Base-by-base conservation (phyloP, 139 green algal genomes). In the Chlorella sp. region DNA sequence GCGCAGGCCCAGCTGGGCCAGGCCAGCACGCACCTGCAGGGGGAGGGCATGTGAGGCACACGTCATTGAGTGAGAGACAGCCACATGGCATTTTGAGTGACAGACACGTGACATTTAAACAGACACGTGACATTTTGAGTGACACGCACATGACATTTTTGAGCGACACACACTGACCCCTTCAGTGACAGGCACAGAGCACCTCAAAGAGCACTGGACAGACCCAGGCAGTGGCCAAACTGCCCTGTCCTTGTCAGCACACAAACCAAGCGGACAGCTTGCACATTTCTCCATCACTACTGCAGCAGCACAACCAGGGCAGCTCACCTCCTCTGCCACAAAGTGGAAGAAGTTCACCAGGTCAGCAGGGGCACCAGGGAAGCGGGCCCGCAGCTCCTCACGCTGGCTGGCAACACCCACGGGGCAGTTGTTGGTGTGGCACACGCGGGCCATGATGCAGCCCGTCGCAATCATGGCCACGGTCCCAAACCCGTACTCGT, bases 341-440 rank as follows among this genome's bases (percentile, higher is more conserved):
- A 96, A 98, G 73, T 93, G 82, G 88, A 99, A 99, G 90, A 91
- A 99, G 88, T 98, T 97, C 68, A 98, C 95, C 60, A 98, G 77
- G 80, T 98, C 93, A 14, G 77, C 88, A 29, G 93, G 91, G 1
- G 88, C 81, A 42, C 95, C 95, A 20, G 95, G 95, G 93, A 99
- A 99, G 65, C 95, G 87, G 1, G 92, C 92, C 22, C 95, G 82
- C 80, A 99, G 87, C 88, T 99, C 95, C 88, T 99, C 95, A 10
- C 95, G 85, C 90, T 99, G 95, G 33, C 74, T 88, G 3, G 95
- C 95, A 26, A 99, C 95, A 35, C 95, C 95, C 29, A 99, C 95
- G 49, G 95, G 95, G 91, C 95, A 99, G 89, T 99, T 99, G 91
- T 99, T 99, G 77, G 95, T 99, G 89, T 99, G 95, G 86, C 95